A percentile compares a stretch with the other conserved stretches of the same genome.
These are phyloP conservation scores for Wallemia hederae DNA, from an alignment of 1,284 basidiomycete species.

Conservation along the genomic window DNA sequence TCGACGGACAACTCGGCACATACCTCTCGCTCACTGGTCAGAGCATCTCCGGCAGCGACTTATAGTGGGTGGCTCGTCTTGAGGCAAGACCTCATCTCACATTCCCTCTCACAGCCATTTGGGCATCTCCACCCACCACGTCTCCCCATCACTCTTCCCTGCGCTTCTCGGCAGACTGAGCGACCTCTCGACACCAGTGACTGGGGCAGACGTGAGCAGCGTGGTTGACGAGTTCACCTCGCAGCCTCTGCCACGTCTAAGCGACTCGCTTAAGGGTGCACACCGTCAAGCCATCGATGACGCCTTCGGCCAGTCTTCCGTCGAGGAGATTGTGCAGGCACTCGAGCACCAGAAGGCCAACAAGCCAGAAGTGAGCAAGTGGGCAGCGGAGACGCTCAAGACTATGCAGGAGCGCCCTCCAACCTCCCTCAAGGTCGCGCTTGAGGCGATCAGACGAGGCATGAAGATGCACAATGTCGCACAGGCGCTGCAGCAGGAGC, in stretches of 20 bases:
- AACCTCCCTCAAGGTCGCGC: constrained; percentile 60
- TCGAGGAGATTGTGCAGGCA: constrained; percentile 36
- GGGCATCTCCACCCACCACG: constrained; percentile 70
- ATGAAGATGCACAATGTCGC: constrained; percentile 27
- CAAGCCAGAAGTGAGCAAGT: constrained; percentile 26
- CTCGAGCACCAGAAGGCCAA: constrained; percentile 23
- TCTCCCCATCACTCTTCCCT: constrained; percentile 42
- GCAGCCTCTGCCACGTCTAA: constrained; percentile 29
- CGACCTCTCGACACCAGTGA: constrained; percentile 12
- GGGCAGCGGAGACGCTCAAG: constrained; percentile 41
- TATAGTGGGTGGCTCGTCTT: constrained; percentile 33
- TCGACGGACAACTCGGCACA: constrained; percentile 75
- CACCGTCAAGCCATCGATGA: constrained; percentile 44
- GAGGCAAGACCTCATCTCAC: neutral
- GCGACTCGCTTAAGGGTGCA: constrained; percentile 28
- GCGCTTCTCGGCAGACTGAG: constrained; percentile 23
- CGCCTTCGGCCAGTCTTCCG: constrained; percentile 36
- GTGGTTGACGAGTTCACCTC: constrained; percentile 32
- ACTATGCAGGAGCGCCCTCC: constrained; percentile 44
- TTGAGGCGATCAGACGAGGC: constrained; percentile 43
- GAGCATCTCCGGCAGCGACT: constrained; percentile 38
- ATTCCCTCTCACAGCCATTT: constrained; percentile 31
- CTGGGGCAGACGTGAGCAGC: constrained; percentile 11
- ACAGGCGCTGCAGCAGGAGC: constrained; percentile 47
- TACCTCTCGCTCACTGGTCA: constrained; percentile 77